Evolutionary conservation across 805 yeast genomes (phyloP).

Genomic region (Metschnikowia borealis): DNA sequence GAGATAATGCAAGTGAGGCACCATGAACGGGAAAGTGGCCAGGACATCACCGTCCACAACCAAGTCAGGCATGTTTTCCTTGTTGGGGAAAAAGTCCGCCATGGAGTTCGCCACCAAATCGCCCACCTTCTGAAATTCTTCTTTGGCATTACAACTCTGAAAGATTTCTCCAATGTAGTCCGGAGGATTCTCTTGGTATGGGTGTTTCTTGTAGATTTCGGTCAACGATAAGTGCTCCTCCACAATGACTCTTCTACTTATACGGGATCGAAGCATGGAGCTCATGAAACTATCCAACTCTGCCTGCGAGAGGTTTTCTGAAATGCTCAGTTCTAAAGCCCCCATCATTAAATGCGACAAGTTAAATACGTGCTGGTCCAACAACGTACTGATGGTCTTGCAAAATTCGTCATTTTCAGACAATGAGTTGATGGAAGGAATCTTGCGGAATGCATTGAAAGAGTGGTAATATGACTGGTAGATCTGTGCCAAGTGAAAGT

Average conservation of each 20-base stretch:
- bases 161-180: conserved; percentile 75
- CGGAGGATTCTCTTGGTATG: conserved; percentile 46
- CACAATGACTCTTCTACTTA: conserved; percentile 83
- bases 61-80: conserved; percentile 63
- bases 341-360: conserved; percentile 93
- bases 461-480: conserved; percentile 87
- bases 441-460: conserved; percentile 77
- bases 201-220: conserved; percentile 51
- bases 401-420: conserved; percentile 78
- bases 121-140: conserved; percentile 56
- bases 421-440: conserved; percentile 60
- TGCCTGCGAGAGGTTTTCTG: conserved; percentile 53
- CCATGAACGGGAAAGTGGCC: conserved; percentile 74
- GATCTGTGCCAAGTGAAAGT: conserved; percentile 80
- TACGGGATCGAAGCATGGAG: conserved; percentile 75
- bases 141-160: conserved; percentile 69
- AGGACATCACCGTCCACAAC: conserved; percentile 69
- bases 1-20: conserved; percentile 80
- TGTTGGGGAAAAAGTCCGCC: conserved; percentile 48
- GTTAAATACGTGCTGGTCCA: conserved; percentile 77
- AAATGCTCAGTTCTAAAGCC: conserved; percentile 71
- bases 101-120: conserved; percentile 49
- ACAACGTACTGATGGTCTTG: conserved; percentile 52
- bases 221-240: conserved; percentile 88
- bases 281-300: conserved; percentile 73